Evolutionary conservation across 2,329 filamentous ascomycete species (phyloP).

Genomic region (Colletotrichum eremochloae): DNA sequence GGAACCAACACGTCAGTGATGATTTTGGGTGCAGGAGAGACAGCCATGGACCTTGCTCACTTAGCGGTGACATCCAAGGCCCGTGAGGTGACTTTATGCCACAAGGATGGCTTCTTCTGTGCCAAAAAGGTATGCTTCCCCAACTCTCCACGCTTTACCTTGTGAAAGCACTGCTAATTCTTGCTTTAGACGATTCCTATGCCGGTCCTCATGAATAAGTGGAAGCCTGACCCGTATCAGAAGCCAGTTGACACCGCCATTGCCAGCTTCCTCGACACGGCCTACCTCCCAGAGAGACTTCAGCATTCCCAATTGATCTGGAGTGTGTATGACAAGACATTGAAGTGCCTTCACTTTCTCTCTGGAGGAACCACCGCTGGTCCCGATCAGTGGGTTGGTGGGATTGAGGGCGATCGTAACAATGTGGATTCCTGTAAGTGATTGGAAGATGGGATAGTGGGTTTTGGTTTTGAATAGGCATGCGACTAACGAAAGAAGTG

Average conservation of each 20-base stretch:
- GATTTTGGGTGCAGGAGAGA: slow-evolving; percentile 61
- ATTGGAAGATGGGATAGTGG: not conserved
- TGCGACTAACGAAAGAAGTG: slow-evolving; percentile 48
- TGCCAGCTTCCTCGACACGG: slow-evolving; percentile 65
- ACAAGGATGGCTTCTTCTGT: slow-evolving; percentile 60
- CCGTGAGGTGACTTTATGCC: slow-evolving; percentile 58
- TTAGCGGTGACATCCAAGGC: slow-evolving; percentile 59
- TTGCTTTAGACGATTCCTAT: slow-evolving; percentile 16
- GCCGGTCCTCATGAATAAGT: slow-evolving; percentile 20
- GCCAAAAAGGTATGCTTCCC: slow-evolving; percentile 56
- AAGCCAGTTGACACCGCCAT: slow-evolving; percentile 62
- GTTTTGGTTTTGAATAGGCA: too few relatives aligned
- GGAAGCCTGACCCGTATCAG: slow-evolving; percentile 44
- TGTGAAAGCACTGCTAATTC: not conserved
- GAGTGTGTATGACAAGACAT: slow-evolving; percentile 61
- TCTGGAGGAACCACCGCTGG: slow-evolving; percentile 61
- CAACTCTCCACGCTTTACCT: not conserved
- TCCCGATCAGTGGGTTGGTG: slow-evolving; percentile 64
- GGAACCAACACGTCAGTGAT: slow-evolving; percentile 56
- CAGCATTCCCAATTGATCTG: slow-evolving; percentile 59
- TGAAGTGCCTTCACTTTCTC: slow-evolving; percentile 57
- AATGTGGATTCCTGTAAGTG: slow-evolving; percentile 52
- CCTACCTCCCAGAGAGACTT: slow-evolving; percentile 62
- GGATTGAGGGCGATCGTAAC: slow-evolving; percentile 54
- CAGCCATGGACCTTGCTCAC: slow-evolving; percentile 60